Conservation (phyloP, 768 basidiomycete genomes). For the Tricholoma furcatifolium region DNA sequence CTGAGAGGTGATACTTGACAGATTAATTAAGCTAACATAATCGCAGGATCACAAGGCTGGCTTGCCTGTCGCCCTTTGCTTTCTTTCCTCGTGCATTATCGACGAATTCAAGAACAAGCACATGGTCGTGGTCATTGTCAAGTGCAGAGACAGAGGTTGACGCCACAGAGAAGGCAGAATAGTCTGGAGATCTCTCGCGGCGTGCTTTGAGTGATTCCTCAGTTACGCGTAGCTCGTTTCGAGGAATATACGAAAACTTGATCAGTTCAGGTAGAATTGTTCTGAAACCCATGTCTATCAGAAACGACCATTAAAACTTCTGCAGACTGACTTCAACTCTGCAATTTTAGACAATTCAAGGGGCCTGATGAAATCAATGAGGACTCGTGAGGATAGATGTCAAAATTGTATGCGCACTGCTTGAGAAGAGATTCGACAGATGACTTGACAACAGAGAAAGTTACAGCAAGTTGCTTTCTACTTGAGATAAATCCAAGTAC, state of each 20-base stretch:
- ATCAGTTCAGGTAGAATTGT: constrained; percentile 80
- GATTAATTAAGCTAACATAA: background rate
- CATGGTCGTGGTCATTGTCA: constrained; percentile 30
- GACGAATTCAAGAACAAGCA: constrained; percentile 46
- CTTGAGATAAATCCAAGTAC: constrained; percentile 87
- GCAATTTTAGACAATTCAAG: constrained; percentile 77
- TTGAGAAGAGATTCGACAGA: constrained; percentile 83
- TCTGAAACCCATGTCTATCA: constrained; percentile 31
- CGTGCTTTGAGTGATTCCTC: constrained; percentile 26
- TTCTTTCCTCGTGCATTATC: constrained; percentile 36
- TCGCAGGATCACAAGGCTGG: background rate
- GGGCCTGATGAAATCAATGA: constrained; percentile 46
- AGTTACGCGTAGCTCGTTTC: constrained; percentile 58
- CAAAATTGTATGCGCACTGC: constrained; percentile 48
- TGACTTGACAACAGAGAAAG: constrained; percentile 69
- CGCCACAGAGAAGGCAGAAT: constrained; percentile 25
- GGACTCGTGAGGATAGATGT: background rate
- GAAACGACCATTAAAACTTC: background rate
- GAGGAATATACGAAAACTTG: constrained; percentile 79
- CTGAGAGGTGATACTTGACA: constrained; percentile 17
- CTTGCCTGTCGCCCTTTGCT: constrained; percentile 27
- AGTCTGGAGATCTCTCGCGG: constrained; percentile 42
- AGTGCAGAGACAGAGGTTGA: constrained; percentile 22
- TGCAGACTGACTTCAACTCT: constrained; percentile 68
- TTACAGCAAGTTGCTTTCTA: constrained; percentile 75